These are phyloP conservation scores for Epithemia pelagica DNA, from an alignment of 108 stramenopile genomes.

Conservation along the genomic window DNA sequence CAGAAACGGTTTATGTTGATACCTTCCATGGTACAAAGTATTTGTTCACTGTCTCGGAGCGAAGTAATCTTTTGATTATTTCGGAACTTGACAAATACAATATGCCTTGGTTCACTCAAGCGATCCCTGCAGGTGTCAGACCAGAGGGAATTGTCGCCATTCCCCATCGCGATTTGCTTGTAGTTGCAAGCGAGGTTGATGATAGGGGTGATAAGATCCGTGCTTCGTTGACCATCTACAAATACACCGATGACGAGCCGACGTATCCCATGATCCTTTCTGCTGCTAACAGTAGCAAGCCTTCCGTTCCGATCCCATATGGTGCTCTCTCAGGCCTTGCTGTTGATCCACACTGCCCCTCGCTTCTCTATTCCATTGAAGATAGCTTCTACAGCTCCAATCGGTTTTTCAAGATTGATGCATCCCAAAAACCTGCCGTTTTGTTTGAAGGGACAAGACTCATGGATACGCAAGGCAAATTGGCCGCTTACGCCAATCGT, in stretches of 20 bases:
- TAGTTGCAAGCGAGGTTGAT: conserved; percentile 53
- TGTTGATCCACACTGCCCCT: conserved; percentile 1
- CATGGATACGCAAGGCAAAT: conserved; percentile 29
- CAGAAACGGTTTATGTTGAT: conserved; percentile 43
- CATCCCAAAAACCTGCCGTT: conserved; percentile 14
- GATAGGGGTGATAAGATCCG: conserved; percentile 44
- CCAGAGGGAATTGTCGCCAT: conserved; percentile 45
- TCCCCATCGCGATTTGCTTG: conserved; percentile 31
- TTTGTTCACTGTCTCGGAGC: conserved; percentile 55
- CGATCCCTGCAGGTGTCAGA: conserved; percentile 42
- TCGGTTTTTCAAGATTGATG: conserved; percentile 51
- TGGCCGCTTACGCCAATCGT: conserved; percentile 5
- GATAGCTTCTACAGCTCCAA: conserved; percentile 44
- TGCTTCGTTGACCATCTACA: conserved; percentile 34
- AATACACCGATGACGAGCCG: conserved; percentile 8
- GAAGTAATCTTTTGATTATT: conserved; percentile 45
- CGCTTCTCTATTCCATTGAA: conserved; percentile 45
- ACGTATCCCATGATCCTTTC: conserved; percentile 44
- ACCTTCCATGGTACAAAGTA: conserved; percentile 19
- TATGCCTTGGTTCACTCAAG: conserved; percentile 34
- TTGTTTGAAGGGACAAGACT: conserved; percentile 24
- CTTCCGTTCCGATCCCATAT: conserved; percentile 36
- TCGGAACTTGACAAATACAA: conserved; percentile 15
- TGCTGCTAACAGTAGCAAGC: not conserved
- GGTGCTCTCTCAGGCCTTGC: conserved; percentile 49